phyloP scores from a whole-genome alignment of 2,329 filamentous ascomycete species.

The Aspergillus eucalypticola region DNA sequence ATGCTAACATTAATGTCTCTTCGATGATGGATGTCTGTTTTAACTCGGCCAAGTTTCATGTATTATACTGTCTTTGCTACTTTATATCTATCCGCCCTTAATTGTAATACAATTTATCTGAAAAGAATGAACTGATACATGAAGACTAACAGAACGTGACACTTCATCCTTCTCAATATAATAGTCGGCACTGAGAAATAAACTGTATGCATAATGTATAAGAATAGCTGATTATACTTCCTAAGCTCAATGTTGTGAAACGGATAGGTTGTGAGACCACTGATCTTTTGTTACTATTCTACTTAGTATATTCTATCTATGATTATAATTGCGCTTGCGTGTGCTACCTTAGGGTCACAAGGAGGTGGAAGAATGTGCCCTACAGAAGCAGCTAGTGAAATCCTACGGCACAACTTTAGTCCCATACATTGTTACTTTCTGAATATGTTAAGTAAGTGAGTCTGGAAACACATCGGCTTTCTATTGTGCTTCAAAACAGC shows the following conservation, averaged over 20 bases:
- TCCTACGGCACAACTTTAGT: neutral
- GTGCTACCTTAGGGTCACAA: too few relatives aligned
- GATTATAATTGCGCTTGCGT: too few relatives aligned
- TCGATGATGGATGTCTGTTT: neutral
- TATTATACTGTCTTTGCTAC: neutral
- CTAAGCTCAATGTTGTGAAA: too few relatives aligned
- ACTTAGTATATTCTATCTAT: too few relatives aligned
- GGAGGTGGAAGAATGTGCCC: too few relatives aligned
- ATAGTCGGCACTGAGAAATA: too few relatives aligned
- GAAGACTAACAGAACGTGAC: neutral
- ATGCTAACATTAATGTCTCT: neutral
- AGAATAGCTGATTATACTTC: too few relatives aligned
- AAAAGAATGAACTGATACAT: neutral
- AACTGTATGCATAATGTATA: too few relatives aligned
- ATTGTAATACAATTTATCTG: neutral
- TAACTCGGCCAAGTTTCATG: neutral
- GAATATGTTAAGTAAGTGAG: neutral
- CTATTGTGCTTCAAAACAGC: conserved; percentile 18
- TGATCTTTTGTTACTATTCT: too few relatives aligned
- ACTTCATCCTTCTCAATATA: too few relatives aligned
- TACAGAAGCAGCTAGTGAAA: neutral
- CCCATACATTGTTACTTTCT: neutral
- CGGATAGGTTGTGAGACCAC: too few relatives aligned
- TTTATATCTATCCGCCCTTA: neutral
- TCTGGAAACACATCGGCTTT: conserved; percentile 18